Base-by-base conservation (phyloP, 768 basidiomycete species). In the Sistotremastrum niveocremeum region DNA sequence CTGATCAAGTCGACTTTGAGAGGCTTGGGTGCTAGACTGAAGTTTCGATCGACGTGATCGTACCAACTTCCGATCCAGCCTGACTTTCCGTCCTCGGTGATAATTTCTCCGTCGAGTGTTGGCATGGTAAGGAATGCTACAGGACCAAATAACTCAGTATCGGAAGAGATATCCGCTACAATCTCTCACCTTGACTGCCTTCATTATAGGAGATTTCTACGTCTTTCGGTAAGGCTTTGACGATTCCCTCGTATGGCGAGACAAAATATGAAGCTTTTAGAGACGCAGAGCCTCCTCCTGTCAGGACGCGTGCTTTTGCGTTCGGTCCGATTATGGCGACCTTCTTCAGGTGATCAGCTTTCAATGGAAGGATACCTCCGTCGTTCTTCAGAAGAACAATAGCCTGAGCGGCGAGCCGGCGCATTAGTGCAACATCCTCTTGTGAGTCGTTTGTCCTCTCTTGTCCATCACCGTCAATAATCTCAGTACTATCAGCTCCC, bases 371-470 rank as follows among this genome's bases (percentile, higher is more conserved):
- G 30, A 81, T 39, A 11, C 60, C 59, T 41, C 61, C 57, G 4
- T 79, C 69, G 56, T 87, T 89, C 67, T 83, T 84, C 45, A 88
- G 63, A 31, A 89, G 68, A 28, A 87, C 84, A 49, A 88, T 80
- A 0, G 77, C 71, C 56, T 80, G 72, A 3, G 72, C 71, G 1
- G 81, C 84, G n/a, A 82, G 65, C 42, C 68, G 67, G 39, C 77
- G 73, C 72, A 85, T 74, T 42, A 87, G 70, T 2, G 56, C 61
- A 29, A 69, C 78, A 47, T 82, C 79, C 44, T 74, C 74, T 0
- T 73, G 71, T 4, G 67, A 74, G 52, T 86, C 80, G 4, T 68
- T 63, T 0, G 77, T 79, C 7, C 72, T 66, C 60, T 87, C 84
- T 5, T 68, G 40, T n/a, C 76, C 79, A 58, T 85, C 83, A 3